Base-by-base conservation (phyloP, 2,329 filamentous ascomycete species). In the Penicillium sclerotigenum region DNA sequence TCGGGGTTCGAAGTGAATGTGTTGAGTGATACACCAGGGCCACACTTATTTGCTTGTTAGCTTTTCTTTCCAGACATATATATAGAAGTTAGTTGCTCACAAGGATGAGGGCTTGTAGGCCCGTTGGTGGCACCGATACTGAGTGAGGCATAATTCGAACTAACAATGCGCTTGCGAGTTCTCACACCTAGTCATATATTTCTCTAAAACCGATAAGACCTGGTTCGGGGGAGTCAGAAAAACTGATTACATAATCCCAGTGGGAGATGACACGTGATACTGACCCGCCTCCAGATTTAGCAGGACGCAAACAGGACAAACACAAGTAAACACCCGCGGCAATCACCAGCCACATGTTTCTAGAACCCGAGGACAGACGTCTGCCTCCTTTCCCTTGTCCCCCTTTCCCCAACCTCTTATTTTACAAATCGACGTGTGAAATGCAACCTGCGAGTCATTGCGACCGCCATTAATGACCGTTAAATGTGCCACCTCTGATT, bases 111-210 rank as follows among this genome's bases (percentile, higher is more conserved):
- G 77, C 78, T 60, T 80, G 79, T 47, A 80, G 79, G 60, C 78
- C 77, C 52, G 65, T 67, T 1, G 87, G 79, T 33, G 89, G 88
- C 34, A 95, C 69, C 47, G 70, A 66, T 33, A 68, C 59, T 1
- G 68, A 63, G 28, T 68, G 67, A 52, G 69, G 70, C 70, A 72
- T 73, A 16, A 13, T 58, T 10, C n/a, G 5, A 34, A 34, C 29
- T 20, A 31, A 42, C 37, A 26, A 43, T 45, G 28, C 22, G 13
- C 37, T 43, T 42, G 48, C 29, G 28, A 51, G 28, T 45, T 14
- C 20, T 46, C 24, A 38, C 50, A 24, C 41, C 41, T 18, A 47
- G 33, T 52, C 33, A 18, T 51, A 51, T 51, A 51, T 34, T 51
- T 43, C 37, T 51, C 14, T 16, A 20, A 43, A 50, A 34, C 48